phyloP scores from a whole-genome alignment of 805 yeast species.

The Geotrichum ghanense region DNA sequence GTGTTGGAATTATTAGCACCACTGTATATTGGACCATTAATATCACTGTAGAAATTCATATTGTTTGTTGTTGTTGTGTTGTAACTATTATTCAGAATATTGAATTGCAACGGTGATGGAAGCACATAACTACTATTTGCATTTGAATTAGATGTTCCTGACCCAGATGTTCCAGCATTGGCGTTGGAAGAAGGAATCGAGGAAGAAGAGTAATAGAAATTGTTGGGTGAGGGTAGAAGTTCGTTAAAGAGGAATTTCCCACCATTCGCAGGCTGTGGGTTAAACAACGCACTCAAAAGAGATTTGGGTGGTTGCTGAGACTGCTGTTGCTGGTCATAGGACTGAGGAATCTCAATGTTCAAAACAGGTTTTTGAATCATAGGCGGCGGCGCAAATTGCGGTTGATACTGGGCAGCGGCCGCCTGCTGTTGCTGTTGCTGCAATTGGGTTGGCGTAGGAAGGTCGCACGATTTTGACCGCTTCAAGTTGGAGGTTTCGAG shows the following conservation, averaged over 20 bases:
- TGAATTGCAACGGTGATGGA: neutral
- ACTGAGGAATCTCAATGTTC: neutral
- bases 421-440: neutral
- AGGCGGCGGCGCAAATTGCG: neutral
- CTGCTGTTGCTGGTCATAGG: neutral
- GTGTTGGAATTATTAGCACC: neutral
- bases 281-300: neutral
- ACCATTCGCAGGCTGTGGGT: neutral
- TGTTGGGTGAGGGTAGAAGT: neutral
- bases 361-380: constrained; percentile 1
- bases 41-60: constrained; percentile 1
- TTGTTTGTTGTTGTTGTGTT: neutral
- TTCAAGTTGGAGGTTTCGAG: neutral
- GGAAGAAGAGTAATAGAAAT: neutral
- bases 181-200: neutral
- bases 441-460: neutral
- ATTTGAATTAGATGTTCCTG: neutral
- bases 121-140: neutral
- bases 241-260: neutral
- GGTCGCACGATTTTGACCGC: neutral
- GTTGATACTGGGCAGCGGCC: neutral
- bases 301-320: neutral
- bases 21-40: neutral
- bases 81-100: neutral
- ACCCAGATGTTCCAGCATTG: no score